Evolutionary conservation across 257 asterid genomes (phyloP), one percentile per base, ranked within the genome.

Genomic region (Coffea canephora): DNA sequence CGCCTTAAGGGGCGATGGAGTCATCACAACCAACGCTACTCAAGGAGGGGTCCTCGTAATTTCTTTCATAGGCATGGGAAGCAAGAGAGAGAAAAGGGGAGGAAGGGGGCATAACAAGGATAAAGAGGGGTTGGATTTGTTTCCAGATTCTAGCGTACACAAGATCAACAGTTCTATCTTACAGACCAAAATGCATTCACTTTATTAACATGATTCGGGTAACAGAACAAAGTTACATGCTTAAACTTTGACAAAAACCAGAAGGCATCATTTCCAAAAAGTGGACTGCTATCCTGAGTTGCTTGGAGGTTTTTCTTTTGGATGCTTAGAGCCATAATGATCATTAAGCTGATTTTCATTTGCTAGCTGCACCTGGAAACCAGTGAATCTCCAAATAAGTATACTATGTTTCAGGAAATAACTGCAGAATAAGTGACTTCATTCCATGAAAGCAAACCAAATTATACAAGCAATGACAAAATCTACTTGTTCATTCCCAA

Each of bases 241-340:
- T 71, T 79, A 78, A 65, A 46, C 69, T 80, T 71, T 3, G 81
- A 80, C 27, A 46, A 68, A 71, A 65, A 71, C 45, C 45, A 72
- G 52, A 65, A 52, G 64, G 73, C 39, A 73, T 64, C 66, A 46
- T 67, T 55, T n/a, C 46, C 54, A 79, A 39, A 74, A 74, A 61
- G 14, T 73, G 62, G 65, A 79, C 71, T 59, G 85, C 87, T 91
- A 91, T 79, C 80, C 92, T 2, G 97, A 95, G 88, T 85, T 89
- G 86, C 93, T 89, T 71, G 96, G 97, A 71, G 97, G 90, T 82
- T 85, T 87, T 83, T 95, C 99, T 84, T 95, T 95, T 12, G 99
- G 98, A 85, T 93, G 97, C 88, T 95, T 95, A 64, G 99, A 95
- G 78, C 88, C 87, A 54, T 91, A 95, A 83, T 95, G 99, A 87